Conservation (phyloP, 805 yeast species). For the Hagleromyces aurorensis region DNA sequence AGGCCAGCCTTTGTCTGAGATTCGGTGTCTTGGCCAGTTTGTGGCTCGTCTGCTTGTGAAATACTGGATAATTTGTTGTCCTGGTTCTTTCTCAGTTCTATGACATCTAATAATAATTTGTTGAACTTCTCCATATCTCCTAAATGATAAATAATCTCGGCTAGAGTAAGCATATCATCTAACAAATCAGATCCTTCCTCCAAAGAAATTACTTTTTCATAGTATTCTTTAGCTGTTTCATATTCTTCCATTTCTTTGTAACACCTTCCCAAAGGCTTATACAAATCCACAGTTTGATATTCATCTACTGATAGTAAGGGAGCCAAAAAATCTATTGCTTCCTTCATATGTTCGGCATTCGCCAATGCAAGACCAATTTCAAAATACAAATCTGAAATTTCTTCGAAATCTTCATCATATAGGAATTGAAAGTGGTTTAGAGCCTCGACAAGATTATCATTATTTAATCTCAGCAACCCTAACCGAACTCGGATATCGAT, state of each 20-base stretch:
- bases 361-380: conserved; percentile 74
- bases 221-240: conserved; percentile 53
- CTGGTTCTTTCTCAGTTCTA: conserved; percentile 32
- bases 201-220: conserved; percentile 42
- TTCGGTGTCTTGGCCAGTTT: conserved; percentile 8
- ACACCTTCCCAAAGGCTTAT: conserved; percentile 62
- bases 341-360: conserved; percentile 58
- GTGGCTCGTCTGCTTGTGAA: conserved; percentile 4
- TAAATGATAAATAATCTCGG: conserved; percentile 68
- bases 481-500: conserved; percentile 81
- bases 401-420: conserved; percentile 47
- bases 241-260: conserved; percentile 65
- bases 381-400: conserved; percentile 61
- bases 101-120: conserved; percentile 46
- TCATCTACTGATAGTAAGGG: conserved; percentile 52
- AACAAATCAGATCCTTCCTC: conserved; percentile 54
- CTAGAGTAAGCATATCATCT: conserved; percentile 69
- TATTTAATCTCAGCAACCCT: conserved; percentile 62
- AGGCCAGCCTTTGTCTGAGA: conserved; percentile 1
- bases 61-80: conserved; percentile 17
- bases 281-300: conserved; percentile 40
- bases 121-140: conserved; percentile 55
- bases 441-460: conserved; percentile 63
- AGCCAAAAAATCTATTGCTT: conserved; percentile 61
- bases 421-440: conserved; percentile 57